phyloP scores from a whole-genome alignment of 805 yeast species.

The Candida sakaeoensis region DNA sequence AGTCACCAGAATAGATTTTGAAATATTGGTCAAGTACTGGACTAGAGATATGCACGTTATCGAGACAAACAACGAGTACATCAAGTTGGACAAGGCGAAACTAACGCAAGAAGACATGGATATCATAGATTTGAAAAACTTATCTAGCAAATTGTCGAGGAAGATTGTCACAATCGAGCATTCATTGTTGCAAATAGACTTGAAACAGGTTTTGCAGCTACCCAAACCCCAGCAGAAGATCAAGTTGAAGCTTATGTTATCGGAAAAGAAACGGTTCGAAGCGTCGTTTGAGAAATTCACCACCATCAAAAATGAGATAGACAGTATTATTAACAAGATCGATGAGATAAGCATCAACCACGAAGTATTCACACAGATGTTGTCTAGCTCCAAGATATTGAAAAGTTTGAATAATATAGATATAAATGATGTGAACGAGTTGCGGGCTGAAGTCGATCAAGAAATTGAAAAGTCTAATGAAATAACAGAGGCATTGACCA shows the following conservation, averaged over 20 bases:
- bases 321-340: slow-evolving; percentile 25
- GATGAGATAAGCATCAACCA: slow-evolving; percentile 32
- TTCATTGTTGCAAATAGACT: slow-evolving; percentile 17
- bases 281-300: slow-evolving; percentile 18
- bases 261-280: slow-evolving; percentile 13
- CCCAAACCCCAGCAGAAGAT: slow-evolving; percentile 11
- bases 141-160: slow-evolving; percentile 16
- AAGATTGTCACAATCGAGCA: slow-evolving; percentile 18
- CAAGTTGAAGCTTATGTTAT: slow-evolving; percentile 17
- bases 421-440: slow-evolving; percentile 23
- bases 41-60: slow-evolving; percentile 22
- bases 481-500: slow-evolving; percentile 21
- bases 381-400: slow-evolving; percentile 23
- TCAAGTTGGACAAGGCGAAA: slow-evolving; percentile 18
- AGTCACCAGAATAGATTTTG: slow-evolving; percentile 23
- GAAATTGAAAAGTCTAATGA: slow-evolving; percentile 27
- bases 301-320: slow-evolving; percentile 19
- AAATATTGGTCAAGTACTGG: slow-evolving; percentile 24
- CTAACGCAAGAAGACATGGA: slow-evolving; percentile 29
- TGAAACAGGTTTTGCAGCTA: slow-evolving; percentile 13
- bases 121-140: slow-evolving; percentile 24
- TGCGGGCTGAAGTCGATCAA: slow-evolving; percentile 27
- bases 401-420: slow-evolving; percentile 25
- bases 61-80: slow-evolving; percentile 13
- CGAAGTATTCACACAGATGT: slow-evolving; percentile 22